These are phyloP conservation scores for Tetrahymena borealis DNA, from an alignment of 73 alveolate species.

Conservation along the genomic window DNA sequence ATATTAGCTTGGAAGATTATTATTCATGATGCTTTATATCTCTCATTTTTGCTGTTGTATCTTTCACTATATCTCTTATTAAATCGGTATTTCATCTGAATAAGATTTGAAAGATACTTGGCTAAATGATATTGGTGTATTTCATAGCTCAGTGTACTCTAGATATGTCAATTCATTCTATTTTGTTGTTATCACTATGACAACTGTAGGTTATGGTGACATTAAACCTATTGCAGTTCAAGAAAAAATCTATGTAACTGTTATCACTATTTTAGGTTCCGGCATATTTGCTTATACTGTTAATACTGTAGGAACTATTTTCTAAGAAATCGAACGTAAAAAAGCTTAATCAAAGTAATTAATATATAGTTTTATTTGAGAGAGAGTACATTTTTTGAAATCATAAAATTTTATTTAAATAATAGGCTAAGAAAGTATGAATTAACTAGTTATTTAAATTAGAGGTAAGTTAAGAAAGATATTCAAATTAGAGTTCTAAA, in stretches of 20 bases:
- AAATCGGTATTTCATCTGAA: background rate
- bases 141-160: constrained; percentile 1
- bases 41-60: background rate
- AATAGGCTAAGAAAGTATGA: background rate
- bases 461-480: background rate
- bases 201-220: constrained; percentile 88
- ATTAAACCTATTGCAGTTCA: constrained; percentile 43
- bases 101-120: constrained; percentile 7
- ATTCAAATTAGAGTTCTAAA: background rate
- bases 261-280: constrained; percentile 53
- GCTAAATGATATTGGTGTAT: constrained; percentile 24
- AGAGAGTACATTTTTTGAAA: no score
- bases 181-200: constrained; percentile 76
- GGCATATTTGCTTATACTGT: constrained; percentile 68
- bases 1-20: background rate
- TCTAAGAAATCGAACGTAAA: constrained; percentile 47
- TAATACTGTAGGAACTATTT: constrained; percentile 50
- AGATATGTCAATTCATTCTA: constrained; percentile 55
- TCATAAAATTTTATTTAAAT: no score
- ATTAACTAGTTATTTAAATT: background rate
- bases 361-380: background rate
- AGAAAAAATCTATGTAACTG: constrained; percentile 58
- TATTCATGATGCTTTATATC: background rate
- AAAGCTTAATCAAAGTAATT: background rate
- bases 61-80: background rate